These are phyloP conservation scores for Trichophyton simii DNA, from an alignment of 2,329 filamentous ascomycete genomes.

Conservation along the genomic window DNA sequence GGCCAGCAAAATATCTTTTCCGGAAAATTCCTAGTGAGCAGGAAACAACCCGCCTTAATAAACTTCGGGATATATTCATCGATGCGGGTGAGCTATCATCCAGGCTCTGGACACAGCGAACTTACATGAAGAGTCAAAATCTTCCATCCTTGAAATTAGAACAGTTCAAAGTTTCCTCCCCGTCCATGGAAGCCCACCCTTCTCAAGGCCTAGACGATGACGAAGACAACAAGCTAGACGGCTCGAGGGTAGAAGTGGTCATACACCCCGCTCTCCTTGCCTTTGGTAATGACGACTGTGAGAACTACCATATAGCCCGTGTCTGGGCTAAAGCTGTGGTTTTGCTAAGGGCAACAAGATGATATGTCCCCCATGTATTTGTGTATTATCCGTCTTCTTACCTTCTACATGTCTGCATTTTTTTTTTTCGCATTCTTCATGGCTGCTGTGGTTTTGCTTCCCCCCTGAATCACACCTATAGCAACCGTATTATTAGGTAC, in stretches of 20 bases:
- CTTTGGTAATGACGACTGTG: constrained; percentile 16
- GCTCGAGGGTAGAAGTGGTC: constrained; percentile 10
- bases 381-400: background rate
- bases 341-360: constrained; percentile 6
- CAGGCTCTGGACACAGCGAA: constrained; percentile 15
- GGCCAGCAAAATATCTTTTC: background rate
- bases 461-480: background rate
- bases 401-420: background rate
- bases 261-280: constrained; percentile 16
- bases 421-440: background rate
- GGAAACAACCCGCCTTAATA: constrained; percentile 1
- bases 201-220: constrained; percentile 15
- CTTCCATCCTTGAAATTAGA: background rate
- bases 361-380: background rate
- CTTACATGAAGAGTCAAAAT: constrained; percentile 8
- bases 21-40: background rate
- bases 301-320: constrained; percentile 15
- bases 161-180: constrained; percentile 4
- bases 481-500: background rate
- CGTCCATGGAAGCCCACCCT: constrained; percentile 14
- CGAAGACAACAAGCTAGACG: constrained; percentile 13
- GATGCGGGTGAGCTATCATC: constrained; percentile 12
- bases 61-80: constrained; percentile 7
- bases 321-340: constrained; percentile 16
- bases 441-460: background rate